Evolutionary conservation across 805 yeast genomes (phyloP), one percentile per base, ranked within the genome.

Genomic region (Kuraishia capsulata): DNA sequence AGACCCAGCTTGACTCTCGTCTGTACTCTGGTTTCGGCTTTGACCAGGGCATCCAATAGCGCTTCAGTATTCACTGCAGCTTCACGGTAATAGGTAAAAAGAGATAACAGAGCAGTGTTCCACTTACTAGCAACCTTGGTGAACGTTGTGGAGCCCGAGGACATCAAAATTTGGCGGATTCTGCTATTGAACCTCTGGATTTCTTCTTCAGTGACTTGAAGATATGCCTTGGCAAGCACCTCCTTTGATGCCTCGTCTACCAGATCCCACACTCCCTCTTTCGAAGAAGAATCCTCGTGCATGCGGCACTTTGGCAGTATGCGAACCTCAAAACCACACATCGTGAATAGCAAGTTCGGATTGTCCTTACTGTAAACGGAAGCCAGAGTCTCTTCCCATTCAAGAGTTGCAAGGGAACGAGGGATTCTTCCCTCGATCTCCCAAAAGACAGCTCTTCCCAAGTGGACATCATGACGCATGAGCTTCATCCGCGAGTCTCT

Each of bases 271-370:
- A 83, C 87, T 29, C 96, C 92, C 58, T 92, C 98, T 39, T 62
- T 62, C 6, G 78, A 50, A 0, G 81, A 65, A 5, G 62, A 55
- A 3, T 69, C 73, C 24, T 72, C 84, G 5, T 58, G 62, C 44
- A 67, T 57, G 46, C 97, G 69, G 18, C 59, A 45, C 50, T 77
- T 85, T 3, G 98, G 98, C 33, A 85, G 56, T 23, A 92, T 81
- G 39, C 98, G 66, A 1, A 92, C 81, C 52, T 92, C 98, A 62
- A 92, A 92, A 0, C 98, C 99, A 59, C 92, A 81, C 89, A 92
- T 84, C 1, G 92, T 73, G 50, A 90, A 87, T 24, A 90, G 61
- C 42, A 92, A 54, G 48, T 90, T 94, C 5, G 96, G 90, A 52
- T 92, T 92, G 43, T 89, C 95, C 40, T 72, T 74, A 14, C 96